Percentiles rank a stretch among this genome's conserved stretches.
phyloP scores from a whole-genome alignment of 2,329 filamentous ascomycete species.

The Gaeumannomyces sp. region DNA sequence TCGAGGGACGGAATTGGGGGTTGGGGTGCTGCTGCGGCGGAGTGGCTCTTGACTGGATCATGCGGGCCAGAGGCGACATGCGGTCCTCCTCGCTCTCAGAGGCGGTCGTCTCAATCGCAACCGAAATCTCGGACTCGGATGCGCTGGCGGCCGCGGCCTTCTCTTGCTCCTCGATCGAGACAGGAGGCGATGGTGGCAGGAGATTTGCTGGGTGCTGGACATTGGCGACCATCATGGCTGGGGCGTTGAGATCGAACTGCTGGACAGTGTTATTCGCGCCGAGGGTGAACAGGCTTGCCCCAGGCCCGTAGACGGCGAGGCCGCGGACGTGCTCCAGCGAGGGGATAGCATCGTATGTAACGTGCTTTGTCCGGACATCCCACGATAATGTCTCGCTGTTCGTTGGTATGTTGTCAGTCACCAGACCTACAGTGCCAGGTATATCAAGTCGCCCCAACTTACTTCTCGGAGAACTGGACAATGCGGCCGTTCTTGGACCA shows the following conservation, averaged over 20 bases:
- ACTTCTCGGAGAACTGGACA: conserved; percentile 88
- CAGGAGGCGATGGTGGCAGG: conserved; percentile 74
- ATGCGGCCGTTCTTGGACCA: conserved; percentile 99
- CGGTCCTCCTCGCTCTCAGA: conserved; percentile 73
- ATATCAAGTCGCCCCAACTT: conserved; percentile 33
- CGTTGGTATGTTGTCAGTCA: conserved; percentile 25
- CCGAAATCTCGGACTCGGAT: conserved; percentile 50
- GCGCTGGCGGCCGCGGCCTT: conserved; percentile 43
- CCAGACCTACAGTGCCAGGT: conserved; percentile 5
- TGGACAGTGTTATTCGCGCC: conserved; percentile 84
- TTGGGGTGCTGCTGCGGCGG: not conserved
- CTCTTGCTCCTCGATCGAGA: conserved; percentile 68
- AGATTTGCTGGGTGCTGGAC: conserved; percentile 78
- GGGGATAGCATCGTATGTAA: conserved; percentile 82
- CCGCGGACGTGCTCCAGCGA: conserved; percentile 76
- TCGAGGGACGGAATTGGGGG: conserved; percentile 26
- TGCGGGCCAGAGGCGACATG: conserved; percentile 67
- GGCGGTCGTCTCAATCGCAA: conserved; percentile 51
- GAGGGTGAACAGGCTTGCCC: conserved; percentile 86
- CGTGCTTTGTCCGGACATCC: conserved; percentile 97
- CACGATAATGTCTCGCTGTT: conserved; percentile 81
- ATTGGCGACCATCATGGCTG: conserved; percentile 73
- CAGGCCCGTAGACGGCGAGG: conserved; percentile 81
- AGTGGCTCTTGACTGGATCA: conserved; percentile 56
- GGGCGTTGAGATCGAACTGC: conserved; percentile 88